A percentile compares a stretch with the other conserved stretches of the same genome.
These are phyloP conservation scores for Phaffia rhodozyma DNA, from an alignment of 1,284 basidiomycete species.

Conservation along the genomic window DNA sequence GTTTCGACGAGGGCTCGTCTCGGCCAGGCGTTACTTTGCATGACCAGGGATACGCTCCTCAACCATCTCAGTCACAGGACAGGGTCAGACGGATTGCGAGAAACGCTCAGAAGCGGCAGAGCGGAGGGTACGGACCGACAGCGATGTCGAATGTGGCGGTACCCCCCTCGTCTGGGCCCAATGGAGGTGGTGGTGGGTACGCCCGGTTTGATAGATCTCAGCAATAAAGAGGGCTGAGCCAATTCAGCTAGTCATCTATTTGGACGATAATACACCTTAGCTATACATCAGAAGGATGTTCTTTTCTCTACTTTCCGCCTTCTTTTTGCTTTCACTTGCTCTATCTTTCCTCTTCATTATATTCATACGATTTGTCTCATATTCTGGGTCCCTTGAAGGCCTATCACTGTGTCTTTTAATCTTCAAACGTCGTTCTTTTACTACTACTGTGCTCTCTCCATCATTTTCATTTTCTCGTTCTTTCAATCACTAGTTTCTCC, in stretches of 20 bases:
- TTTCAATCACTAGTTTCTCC: background rate
- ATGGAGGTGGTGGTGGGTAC: conserved; percentile 1
- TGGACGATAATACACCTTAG: background rate
- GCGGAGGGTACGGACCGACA: background rate
- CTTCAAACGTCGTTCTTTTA: too few species aligned
- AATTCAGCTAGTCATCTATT: background rate
- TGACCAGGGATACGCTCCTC: conserved; percentile 8
- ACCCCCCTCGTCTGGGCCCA: background rate
- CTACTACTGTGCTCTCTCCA: background rate
- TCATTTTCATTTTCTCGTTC: background rate
- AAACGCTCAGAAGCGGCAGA: conserved; percentile 8
- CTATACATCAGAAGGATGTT: too few species aligned
- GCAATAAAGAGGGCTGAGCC: background rate
- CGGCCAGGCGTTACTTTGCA: background rate
- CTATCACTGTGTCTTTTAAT: too few species aligned
- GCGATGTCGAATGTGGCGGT: background rate
- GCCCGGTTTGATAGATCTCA: conserved; percentile 10
- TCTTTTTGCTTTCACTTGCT: background rate
- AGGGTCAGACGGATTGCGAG: conserved; percentile 6
- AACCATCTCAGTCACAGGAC: background rate
- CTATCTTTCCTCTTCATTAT: background rate
- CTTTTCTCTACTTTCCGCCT: too few species aligned
- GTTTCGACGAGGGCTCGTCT: background rate
- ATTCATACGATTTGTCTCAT: too few species aligned
- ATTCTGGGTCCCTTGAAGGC: too few species aligned